A percentile compares a stretch with the other conserved stretches of the same genome.
Conservation (phyloP, 352 stramenopile species). For the Globisporangium echinulatum region DNA sequence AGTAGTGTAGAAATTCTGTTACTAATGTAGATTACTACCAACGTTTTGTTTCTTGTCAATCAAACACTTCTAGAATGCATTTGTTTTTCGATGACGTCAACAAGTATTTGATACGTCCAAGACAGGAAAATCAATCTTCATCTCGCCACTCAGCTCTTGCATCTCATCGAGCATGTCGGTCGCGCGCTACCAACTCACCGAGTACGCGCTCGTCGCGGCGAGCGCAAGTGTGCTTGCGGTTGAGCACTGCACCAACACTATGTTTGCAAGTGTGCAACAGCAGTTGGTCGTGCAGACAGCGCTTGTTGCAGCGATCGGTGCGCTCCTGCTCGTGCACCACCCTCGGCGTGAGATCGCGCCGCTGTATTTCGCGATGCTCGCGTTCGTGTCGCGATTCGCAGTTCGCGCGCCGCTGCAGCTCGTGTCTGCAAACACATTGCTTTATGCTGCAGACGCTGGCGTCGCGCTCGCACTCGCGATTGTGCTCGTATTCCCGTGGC, state of each 20-base stretch:
- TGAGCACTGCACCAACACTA: slow-evolving; percentile 1
- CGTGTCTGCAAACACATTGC: slow-evolving; percentile 3
- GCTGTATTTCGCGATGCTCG: slow-evolving; percentile 23
- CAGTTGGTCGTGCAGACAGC: slow-evolving; percentile 1
- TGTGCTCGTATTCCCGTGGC: slow-evolving; percentile 45
- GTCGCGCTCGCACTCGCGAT: slow-evolving; percentile 20
- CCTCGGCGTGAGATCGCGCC: slow-evolving; percentile 23
- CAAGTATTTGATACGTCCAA: no score
- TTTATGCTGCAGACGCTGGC: slow-evolving; percentile 3
- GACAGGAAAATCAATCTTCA: no score
- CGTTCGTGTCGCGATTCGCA: slow-evolving; percentile 4
- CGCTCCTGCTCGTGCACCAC: slow-evolving; percentile 26
- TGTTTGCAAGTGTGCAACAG: slow-evolving; percentile 11
- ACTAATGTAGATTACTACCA: no score
- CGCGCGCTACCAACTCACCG: slow-evolving; percentile 9
- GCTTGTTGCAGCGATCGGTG: slow-evolving; percentile 9
- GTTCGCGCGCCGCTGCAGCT: slow-evolving; percentile 7
- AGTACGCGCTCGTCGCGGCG: slow-evolving; percentile 21
- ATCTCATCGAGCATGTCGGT: slow-evolving; percentile 1
- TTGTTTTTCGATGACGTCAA: no score
- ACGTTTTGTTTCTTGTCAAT: no score
- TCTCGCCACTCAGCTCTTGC: no score
- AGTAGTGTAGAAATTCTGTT: no score
- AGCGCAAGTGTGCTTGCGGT: slow-evolving; percentile 1
- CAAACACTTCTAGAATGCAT: no score